A percentile compares a stretch with the other conserved stretches of the same genome.
These are phyloP conservation scores for Hygrocybe punicea DNA, from an alignment of 768 basidiomycete genomes.

Conservation along the genomic window DNA sequence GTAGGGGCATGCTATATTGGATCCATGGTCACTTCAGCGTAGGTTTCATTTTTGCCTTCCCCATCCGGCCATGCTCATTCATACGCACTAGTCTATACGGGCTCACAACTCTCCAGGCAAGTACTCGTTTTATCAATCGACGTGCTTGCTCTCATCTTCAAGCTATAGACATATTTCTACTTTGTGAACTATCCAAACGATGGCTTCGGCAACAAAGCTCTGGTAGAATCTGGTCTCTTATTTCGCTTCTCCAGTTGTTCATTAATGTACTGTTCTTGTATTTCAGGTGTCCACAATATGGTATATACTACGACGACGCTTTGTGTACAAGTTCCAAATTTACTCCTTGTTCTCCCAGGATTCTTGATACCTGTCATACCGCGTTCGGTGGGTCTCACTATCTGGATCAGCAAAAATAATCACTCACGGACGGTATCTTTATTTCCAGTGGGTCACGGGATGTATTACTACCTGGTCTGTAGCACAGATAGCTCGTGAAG, in stretches of 20 bases:
- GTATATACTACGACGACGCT: neutral
- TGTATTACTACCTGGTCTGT: slow-evolving; percentile 42
- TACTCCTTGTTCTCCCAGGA: too few species aligned
- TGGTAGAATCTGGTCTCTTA: slow-evolving; percentile 10
- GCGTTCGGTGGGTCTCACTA: too few species aligned
- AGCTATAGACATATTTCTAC: slow-evolving; percentile 22
- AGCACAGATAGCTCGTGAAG: neutral
- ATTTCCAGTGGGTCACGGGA: slow-evolving; percentile 10
- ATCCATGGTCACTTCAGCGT: slow-evolving; percentile 17
- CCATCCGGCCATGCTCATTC: neutral
- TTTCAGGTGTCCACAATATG: slow-evolving; percentile 4
- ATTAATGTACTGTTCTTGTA: neutral
- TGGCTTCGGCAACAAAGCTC: slow-evolving; percentile 1
- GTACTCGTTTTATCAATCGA: neutral
- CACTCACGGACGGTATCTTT: too few species aligned
- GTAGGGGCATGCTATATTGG: slow-evolving; percentile 23
- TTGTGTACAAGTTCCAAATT: too few species aligned
- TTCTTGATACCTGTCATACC: too few species aligned
- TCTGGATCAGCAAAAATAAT: too few species aligned
- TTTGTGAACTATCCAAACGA: slow-evolving; percentile 22
- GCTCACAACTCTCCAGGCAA: slow-evolving; percentile 21
- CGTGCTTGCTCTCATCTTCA: neutral
- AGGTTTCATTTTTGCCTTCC: neutral
- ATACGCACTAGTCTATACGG: slow-evolving; percentile 16
- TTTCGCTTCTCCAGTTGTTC: neutral